phyloP scores from a whole-genome alignment of 257 asterid genomes.

The Gardenia jasminoides region DNA sequence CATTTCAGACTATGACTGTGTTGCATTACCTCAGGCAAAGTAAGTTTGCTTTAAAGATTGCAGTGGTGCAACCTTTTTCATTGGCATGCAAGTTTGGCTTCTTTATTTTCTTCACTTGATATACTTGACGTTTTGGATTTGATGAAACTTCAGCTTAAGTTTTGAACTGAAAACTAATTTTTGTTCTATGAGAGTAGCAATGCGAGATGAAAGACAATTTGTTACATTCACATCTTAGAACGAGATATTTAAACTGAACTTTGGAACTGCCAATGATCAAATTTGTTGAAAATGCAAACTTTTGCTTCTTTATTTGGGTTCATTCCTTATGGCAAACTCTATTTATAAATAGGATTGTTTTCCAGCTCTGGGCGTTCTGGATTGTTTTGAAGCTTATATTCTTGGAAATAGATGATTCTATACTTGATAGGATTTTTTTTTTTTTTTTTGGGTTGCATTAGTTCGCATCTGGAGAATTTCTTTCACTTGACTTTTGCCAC shows the following conservation, averaged over 20 bases:
- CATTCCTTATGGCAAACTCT: not conserved
- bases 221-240: not conserved
- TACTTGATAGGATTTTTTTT: not conserved
- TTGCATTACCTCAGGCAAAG: not conserved
- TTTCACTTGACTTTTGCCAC: not conserved
- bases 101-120: not conserved
- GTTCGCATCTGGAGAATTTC: not conserved
- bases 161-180: not conserved
- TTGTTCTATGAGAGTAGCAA: not conserved
- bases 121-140: not conserved
- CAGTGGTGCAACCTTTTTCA: not conserved
- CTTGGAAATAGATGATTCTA: conserved; percentile 1
- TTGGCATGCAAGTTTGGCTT: not conserved
- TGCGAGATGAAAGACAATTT: not conserved
- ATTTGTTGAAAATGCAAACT: not conserved
- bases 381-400: not conserved
- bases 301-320: not conserved
- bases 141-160: not conserved
- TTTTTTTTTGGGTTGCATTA: no score
- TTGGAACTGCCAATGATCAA: not conserved
- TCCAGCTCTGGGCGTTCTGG: not conserved
- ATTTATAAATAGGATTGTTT: not conserved
- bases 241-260: not conserved
- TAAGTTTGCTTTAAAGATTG: not conserved
- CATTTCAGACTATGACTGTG: conserved; percentile 56